Evolutionary conservation across 306 rosid genomes (phyloP).

Genomic region (Dryas drummondii): DNA sequence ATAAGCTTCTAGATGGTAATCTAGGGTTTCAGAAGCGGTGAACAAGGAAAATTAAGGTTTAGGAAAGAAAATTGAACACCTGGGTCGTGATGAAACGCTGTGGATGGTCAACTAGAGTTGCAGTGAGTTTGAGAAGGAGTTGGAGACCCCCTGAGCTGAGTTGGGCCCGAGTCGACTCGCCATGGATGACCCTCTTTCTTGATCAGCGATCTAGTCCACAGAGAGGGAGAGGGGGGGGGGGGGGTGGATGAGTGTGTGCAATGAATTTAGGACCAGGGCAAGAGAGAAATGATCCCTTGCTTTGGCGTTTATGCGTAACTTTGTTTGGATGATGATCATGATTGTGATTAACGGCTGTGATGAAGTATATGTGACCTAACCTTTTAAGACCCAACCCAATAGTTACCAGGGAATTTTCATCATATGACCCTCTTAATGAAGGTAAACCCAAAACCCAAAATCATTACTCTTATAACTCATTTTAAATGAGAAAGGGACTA

Average conservation of each 20-base stretch:
- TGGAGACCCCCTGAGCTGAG: constrained; percentile 9
- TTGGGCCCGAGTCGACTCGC: constrained; percentile 21
- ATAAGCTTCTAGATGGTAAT: neutral
- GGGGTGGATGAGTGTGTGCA: constrained; percentile 8
- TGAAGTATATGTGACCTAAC: neutral
- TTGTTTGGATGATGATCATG: neutral
- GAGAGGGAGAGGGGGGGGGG: constrained; percentile 12
- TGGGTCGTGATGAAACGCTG: constrained; percentile 25
- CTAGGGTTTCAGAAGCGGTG: constrained; percentile 21
- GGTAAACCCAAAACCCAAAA: too few species aligned
- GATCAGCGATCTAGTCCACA: constrained; percentile 37
- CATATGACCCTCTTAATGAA: too few species aligned
- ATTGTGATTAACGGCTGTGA: constrained; percentile 16
- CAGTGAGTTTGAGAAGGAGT: constrained; percentile 10
- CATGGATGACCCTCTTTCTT: constrained; percentile 15
- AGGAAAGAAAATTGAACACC: constrained; percentile 37
- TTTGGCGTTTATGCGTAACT: neutral
- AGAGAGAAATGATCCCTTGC: neutral
- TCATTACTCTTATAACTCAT: too few species aligned
- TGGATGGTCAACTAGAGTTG: constrained; percentile 10
- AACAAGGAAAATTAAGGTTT: neutral
- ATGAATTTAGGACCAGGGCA: constrained; percentile 4
- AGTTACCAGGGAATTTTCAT: too few species aligned
- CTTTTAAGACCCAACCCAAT: neutral
- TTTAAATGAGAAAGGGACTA: too few species aligned